Conservation (phyloP, 257 asterid species). For the Marsdenia floribunda region DNA sequence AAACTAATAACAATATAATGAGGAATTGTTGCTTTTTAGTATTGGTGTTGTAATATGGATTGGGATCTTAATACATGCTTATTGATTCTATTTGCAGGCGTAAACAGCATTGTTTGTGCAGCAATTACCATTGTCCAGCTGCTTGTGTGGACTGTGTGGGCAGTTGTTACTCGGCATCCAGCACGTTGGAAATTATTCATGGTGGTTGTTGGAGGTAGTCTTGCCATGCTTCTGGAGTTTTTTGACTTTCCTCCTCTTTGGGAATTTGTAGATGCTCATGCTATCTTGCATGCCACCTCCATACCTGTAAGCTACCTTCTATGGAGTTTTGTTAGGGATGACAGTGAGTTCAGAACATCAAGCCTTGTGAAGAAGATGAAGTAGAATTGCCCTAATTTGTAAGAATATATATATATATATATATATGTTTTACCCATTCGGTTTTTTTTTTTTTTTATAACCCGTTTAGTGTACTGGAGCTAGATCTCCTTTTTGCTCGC, state of each 20-base stretch:
- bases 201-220: constrained; percentile 55
- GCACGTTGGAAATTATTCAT: constrained; percentile 67
- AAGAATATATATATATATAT: neutral
- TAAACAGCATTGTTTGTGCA: constrained; percentile 64
- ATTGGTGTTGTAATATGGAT: neutral
- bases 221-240: constrained; percentile 60
- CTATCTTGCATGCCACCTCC: constrained; percentile 76
- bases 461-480: constrained; percentile 13
- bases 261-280: constrained; percentile 79
- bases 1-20: too few species aligned
- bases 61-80: neutral
- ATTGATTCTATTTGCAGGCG: constrained; percentile 40
- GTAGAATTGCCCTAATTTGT: constrained; percentile 20
- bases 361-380: constrained; percentile 54
- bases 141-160: constrained; percentile 73
- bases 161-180: constrained; percentile 57
- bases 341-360: constrained; percentile 59
- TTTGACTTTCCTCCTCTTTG: constrained; percentile 73
- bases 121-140: constrained; percentile 51
- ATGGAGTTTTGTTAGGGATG: constrained; percentile 84
- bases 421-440: constrained; percentile 5
- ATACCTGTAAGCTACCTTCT: constrained; percentile 67
- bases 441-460: constrained; percentile 9
- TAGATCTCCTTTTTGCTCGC: constrained; percentile 35
- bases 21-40: neutral